phyloP scores from a whole-genome alignment of 1,284 basidiomycete genomes.

The Fomes fomentarius region DNA sequence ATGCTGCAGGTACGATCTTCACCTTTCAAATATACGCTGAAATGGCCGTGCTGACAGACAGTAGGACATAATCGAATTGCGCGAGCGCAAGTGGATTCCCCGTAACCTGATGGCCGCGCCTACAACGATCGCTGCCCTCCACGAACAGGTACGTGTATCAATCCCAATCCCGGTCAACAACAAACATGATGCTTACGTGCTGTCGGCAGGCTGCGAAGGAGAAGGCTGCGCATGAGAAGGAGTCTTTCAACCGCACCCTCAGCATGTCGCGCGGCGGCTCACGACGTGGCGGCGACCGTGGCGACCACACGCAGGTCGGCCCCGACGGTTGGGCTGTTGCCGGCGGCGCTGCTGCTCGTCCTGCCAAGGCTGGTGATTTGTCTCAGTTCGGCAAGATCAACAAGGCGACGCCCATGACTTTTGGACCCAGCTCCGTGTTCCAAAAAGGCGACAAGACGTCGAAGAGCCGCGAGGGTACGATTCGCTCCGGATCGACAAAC shows the following conservation, averaged over 20 bases:
- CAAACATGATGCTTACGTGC: background rate
- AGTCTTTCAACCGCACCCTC: constrained; percentile 50
- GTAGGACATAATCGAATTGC: constrained; percentile 78
- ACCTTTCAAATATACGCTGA: background rate
- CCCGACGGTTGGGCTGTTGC: constrained; percentile 92
- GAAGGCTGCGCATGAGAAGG: constrained; percentile 68
- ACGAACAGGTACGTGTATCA: constrained; percentile 74
- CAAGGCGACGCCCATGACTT: constrained; percentile 65
- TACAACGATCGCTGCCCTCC: constrained; percentile 87
- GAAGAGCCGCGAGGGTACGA: constrained; percentile 68
- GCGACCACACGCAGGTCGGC: constrained; percentile 51
- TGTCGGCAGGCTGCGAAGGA: constrained; percentile 64
- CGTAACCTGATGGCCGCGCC: constrained; percentile 83
- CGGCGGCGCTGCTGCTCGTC: constrained; percentile 58
- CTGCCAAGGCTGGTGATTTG: constrained; percentile 85
- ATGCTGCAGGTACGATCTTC: constrained; percentile 82
- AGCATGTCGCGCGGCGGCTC: constrained; percentile 83
- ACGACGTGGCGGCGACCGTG: constrained; percentile 82
- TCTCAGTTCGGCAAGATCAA: constrained; percentile 87
- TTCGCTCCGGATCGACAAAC: constrained; percentile 82
- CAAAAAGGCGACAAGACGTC: constrained; percentile 54
- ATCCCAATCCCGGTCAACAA: background rate
- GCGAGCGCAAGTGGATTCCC: constrained; percentile 80
- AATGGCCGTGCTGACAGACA: background rate
- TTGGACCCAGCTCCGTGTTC: constrained; percentile 84